These are phyloP conservation scores for Macrophomina tecta DNA, from an alignment of 2,329 filamentous ascomycete species.

Conservation along the genomic window DNA sequence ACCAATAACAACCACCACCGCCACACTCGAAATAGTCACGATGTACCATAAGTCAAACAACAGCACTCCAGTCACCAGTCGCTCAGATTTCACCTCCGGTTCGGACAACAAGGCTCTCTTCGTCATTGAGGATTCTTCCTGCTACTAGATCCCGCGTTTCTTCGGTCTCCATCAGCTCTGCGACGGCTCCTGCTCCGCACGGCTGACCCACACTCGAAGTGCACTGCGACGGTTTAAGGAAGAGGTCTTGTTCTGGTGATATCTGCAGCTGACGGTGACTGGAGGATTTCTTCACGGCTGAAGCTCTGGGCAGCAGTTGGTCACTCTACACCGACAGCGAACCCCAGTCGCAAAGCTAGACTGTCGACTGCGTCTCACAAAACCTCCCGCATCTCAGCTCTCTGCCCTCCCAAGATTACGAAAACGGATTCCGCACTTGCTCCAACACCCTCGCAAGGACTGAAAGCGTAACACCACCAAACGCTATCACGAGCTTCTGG, in stretches of 20 bases:
- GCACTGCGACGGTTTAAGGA: slow-evolving; percentile 42
- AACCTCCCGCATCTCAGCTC: slow-evolving; percentile 16
- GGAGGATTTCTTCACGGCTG: slow-evolving; percentile 36
- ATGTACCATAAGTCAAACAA: slow-evolving; percentile 43
- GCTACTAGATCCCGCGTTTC: slow-evolving; percentile 32
- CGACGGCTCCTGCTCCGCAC: slow-evolving; percentile 18
- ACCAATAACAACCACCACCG: slow-evolving; percentile 38
- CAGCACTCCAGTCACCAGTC: slow-evolving; percentile 51
- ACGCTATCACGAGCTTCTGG: slow-evolving; percentile 26
- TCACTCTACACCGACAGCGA: slow-evolving; percentile 18
- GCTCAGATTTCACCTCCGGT: slow-evolving; percentile 47
- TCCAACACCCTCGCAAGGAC: slow-evolving; percentile 26
- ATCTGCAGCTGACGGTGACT: slow-evolving; percentile 52
- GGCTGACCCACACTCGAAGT: slow-evolving; percentile 39
- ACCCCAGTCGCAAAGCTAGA: slow-evolving; percentile 20
- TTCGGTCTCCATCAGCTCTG: slow-evolving; percentile 21
- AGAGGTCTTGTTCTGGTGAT: slow-evolving; percentile 50
- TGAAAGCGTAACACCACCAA: slow-evolving; percentile 22
- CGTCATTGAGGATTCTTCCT: slow-evolving; percentile 40
- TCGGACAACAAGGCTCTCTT: slow-evolving; percentile 49
- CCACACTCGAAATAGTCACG: slow-evolving; percentile 36
- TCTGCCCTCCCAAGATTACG: slow-evolving; percentile 15
- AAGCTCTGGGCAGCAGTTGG: slow-evolving; percentile 25
- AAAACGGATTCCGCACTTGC: slow-evolving; percentile 24
- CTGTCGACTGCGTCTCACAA: slow-evolving; percentile 22